A percentile compares a stretch with the other conserved stretches of the same genome.
These are phyloP conservation scores for Metschnikowia gelsemii DNA, from an alignment of 805 yeast genomes.

Conservation along the genomic window DNA sequence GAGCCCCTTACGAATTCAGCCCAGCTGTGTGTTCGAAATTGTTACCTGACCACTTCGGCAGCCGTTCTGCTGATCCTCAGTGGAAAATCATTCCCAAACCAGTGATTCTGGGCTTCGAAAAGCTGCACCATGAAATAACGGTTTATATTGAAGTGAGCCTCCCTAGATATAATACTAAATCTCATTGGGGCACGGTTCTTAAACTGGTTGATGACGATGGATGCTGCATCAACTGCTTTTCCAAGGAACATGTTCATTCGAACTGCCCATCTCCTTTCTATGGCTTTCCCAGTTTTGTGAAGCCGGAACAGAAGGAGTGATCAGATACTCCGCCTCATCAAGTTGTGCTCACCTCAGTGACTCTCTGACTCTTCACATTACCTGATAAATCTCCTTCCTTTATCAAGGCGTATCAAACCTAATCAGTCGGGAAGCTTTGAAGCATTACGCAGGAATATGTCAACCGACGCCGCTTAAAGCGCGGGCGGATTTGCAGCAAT, in stretches of 20 bases:
- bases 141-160: not conserved
- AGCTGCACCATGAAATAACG: not conserved
- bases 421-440: too few relatives aligned
- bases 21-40: not conserved
- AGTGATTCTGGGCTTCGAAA: not conserved
- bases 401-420: too few relatives aligned
- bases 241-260: not conserved
- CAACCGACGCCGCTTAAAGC: too few relatives aligned
- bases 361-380: too few relatives aligned
- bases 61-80: too few relatives aligned
- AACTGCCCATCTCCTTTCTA: not conserved
- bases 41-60: not conserved
- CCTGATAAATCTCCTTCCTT: too few relatives aligned
- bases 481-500: not conserved
- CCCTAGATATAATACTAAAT: too few relatives aligned
- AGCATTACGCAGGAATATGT: too few relatives aligned
- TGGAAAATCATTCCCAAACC: not conserved
- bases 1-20: not conserved
- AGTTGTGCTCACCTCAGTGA: too few relatives aligned
- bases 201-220: not conserved
- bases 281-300: too few relatives aligned
- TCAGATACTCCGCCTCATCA: too few relatives aligned
- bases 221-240: slow-evolving; percentile 5
- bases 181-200: not conserved
- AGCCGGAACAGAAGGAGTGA: too few relatives aligned